Percentiles rank a stretch among this genome's conserved stretches.
phyloP scores from a whole-genome alignment of 306 rosid species.

The Alnus glutinosa region DNA sequence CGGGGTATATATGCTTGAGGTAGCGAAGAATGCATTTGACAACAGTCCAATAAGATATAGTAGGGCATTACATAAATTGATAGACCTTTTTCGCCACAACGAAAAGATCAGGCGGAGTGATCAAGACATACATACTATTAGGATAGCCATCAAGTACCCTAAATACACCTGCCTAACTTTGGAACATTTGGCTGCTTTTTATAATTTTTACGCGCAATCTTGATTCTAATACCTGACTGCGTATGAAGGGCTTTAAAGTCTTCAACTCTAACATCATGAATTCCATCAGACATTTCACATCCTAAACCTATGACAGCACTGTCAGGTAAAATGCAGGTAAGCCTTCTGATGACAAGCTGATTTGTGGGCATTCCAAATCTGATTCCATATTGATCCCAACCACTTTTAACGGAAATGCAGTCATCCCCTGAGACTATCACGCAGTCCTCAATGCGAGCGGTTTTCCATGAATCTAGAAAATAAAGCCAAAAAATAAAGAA shows the following conservation, averaged over 20 bases:
- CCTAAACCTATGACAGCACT: slow-evolving; percentile 73
- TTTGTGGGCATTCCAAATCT: slow-evolving; percentile 61
- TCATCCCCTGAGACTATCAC: slow-evolving; percentile 75
- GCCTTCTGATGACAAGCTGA: slow-evolving; percentile 49
- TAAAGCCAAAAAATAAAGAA: no score
- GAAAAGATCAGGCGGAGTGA: no score
- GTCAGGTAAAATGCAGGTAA: slow-evolving; percentile 61
- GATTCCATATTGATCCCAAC: slow-evolving; percentile 71
- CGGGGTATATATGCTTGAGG: no score
- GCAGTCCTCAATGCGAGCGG: slow-evolving; percentile 55
- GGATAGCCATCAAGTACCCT: no score
- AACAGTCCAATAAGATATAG: no score
- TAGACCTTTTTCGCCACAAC: no score
- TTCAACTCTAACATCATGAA: slow-evolving; percentile 64
- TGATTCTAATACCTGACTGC: slow-evolving; percentile 62
- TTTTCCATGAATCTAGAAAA: slow-evolving; percentile 58
- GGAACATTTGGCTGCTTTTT: no score
- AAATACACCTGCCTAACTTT: no score
- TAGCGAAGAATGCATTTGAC: no score
- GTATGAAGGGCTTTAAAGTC: slow-evolving; percentile 55
- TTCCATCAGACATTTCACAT: slow-evolving; percentile 92
- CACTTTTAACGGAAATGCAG: slow-evolving; percentile 68
- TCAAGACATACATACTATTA: no score
- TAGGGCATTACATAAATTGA: no score
- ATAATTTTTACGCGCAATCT: slow-evolving; percentile 32